Percentiles rank a stretch among this genome's conserved stretches.
phyloP scores from a whole-genome alignment of 495 filamentous ascomycete genomes.

The Apiosordaria backusii region DNA sequence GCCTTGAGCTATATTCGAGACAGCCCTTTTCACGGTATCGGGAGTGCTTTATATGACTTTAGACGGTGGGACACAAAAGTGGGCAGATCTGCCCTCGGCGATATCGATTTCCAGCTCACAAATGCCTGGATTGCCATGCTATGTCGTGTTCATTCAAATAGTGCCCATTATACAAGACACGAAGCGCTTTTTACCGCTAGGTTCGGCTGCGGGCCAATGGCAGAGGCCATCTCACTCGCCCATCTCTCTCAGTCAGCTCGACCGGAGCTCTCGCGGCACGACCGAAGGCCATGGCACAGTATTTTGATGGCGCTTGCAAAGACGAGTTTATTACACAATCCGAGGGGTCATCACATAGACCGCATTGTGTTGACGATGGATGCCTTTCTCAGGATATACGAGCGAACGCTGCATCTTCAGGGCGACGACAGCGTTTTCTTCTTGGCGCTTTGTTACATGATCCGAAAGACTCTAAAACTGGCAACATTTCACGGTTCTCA shows the following conservation, averaged over 20 bases:
- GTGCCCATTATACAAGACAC: background rate
- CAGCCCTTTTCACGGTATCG: constrained; percentile 21
- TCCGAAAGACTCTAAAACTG: constrained; percentile 23
- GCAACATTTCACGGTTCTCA: constrained; percentile 3
- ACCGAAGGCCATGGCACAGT: constrained; percentile 26
- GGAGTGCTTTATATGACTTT: constrained; percentile 13
- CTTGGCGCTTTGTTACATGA: constrained; percentile 20
- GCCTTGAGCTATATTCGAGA: constrained; percentile 39
- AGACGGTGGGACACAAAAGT: background rate
- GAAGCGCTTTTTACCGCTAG: background rate
- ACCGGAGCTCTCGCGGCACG: constrained; percentile 2
- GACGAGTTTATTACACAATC: constrained; percentile 15
- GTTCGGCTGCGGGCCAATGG: constrained; percentile 5
- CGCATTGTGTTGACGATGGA: constrained; percentile 19
- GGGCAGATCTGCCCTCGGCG: background rate
- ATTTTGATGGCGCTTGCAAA: constrained; percentile 28
- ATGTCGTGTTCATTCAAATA: constrained; percentile 28
- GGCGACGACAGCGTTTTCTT: constrained; percentile 24
- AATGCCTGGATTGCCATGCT: constrained; percentile 41
- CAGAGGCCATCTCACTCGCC: constrained; percentile 23
- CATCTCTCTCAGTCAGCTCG: constrained; percentile 15
- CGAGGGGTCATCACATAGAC: background rate
- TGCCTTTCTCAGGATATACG: constrained; percentile 21
- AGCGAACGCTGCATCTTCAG: constrained; percentile 7
- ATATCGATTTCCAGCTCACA: constrained; percentile 27